Percentiles rank a stretch among this genome's conserved stretches.
phyloP scores from a whole-genome alignment of 495 filamentous ascomycete species.

The Hypoxylon intermedium region DNA sequence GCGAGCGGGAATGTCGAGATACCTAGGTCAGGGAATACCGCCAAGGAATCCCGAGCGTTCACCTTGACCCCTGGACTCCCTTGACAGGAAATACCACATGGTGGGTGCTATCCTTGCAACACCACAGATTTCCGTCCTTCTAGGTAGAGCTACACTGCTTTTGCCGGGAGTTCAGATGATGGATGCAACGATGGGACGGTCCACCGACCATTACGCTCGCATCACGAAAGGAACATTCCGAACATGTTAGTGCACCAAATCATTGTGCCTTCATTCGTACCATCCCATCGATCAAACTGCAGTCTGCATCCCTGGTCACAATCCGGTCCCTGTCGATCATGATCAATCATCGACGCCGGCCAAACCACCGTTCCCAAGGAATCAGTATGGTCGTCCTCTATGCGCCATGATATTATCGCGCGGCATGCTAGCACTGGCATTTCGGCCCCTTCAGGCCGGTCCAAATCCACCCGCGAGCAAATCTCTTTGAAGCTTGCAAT shows the following conservation, averaged over 20 bases:
- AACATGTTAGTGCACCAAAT: not conserved
- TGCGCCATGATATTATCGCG: slow-evolving; percentile 25
- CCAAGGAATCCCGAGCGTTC: slow-evolving; percentile 20
- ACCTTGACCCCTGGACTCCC: slow-evolving; percentile 16
- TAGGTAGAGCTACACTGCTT: slow-evolving; percentile 9
- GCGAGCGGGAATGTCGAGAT: not conserved
- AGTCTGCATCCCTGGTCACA: slow-evolving; percentile 11
- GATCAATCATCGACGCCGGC: slow-evolving; percentile 18
- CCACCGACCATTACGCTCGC: slow-evolving; percentile 18
- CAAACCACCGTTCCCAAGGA: slow-evolving; percentile 7
- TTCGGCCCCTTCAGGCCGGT: slow-evolving; percentile 16
- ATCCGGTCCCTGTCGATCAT: slow-evolving; percentile 36
- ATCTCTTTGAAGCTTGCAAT: slow-evolving; percentile 5
- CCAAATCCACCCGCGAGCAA: slow-evolving; percentile 20
- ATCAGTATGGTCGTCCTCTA: not conserved
- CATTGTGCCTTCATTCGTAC: slow-evolving; percentile 5
- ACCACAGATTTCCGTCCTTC: slow-evolving; percentile 30
- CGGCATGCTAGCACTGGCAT: slow-evolving; percentile 19
- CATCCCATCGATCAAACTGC: slow-evolving; percentile 28
- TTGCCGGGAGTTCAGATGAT: slow-evolving; percentile 31
- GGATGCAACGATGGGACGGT: slow-evolving; percentile 32
- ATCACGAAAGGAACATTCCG: slow-evolving; percentile 32
- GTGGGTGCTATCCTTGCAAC: slow-evolving; percentile 19
- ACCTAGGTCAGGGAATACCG: slow-evolving; percentile 7
- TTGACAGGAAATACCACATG: slow-evolving; percentile 23